phyloP scores from a whole-genome alignment of 2,329 filamentous ascomycete genomes.

The Fusarium lateritium region DNA sequence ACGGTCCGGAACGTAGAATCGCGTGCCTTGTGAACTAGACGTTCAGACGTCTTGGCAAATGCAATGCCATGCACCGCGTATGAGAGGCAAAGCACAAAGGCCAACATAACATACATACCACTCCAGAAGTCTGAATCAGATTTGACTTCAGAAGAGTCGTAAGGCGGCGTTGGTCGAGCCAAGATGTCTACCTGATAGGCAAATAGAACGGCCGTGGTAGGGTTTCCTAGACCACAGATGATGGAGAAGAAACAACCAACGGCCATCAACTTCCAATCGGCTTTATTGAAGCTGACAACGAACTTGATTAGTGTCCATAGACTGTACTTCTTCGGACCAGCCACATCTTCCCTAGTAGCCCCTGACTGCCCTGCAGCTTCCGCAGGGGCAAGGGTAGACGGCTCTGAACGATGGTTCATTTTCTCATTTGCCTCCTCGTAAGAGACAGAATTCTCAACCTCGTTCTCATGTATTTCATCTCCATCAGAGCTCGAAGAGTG shows the following conservation, averaged over 20 bases:
- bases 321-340: neutral
- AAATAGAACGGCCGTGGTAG: constrained; percentile 50
- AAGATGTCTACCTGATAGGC: constrained; percentile 40
- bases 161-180: constrained; percentile 23
- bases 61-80: constrained; percentile 47
- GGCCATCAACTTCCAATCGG: neutral
- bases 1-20: constrained; percentile 13
- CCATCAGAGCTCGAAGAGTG: neutral
- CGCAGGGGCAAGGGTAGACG: too few relatives aligned
- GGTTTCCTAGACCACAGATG: constrained; percentile 46
- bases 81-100: constrained; percentile 54
- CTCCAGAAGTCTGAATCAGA: constrained; percentile 61
- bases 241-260: constrained; percentile 26
- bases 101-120: constrained; percentile 64
- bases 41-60: constrained; percentile 44
- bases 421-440: too few relatives aligned
- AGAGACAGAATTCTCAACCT: too few relatives aligned
- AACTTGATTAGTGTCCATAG: constrained; percentile 14
- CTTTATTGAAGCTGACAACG: constrained; percentile 18
- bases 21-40: constrained; percentile 19
- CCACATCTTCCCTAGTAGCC: too few relatives aligned
- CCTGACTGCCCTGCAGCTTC: too few relatives aligned
- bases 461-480: neutral
- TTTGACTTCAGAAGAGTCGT: neutral
- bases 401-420: too few relatives aligned